Base-by-base conservation (phyloP, 345 rosid species). In the Hibiscus trionum region DNA sequence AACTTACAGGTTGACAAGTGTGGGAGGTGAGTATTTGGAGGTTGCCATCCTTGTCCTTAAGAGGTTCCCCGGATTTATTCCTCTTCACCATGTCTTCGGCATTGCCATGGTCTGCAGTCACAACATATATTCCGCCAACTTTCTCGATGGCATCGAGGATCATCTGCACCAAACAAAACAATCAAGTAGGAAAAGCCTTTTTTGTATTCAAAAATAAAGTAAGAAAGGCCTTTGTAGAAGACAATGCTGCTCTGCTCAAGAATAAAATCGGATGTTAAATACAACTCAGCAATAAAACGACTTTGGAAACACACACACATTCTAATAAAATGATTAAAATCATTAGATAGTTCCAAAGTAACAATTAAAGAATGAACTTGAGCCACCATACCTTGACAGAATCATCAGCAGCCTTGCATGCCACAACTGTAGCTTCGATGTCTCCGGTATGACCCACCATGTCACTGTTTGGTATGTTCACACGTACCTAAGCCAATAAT, bases 381-480 rank as follows among this genome's bases (percentile, higher is more conserved):
- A 66, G 4, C 31, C 71, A 58, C 14, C n/a, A 10, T 79, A 96
- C 99, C 97, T 89, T 86, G 19, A 96, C 99, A 27, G 94, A 94
- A 4, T 80, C 86, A 78, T 96, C 98, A 58, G 97, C 95, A 78
- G 86, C 96, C 83, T 93, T 89, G 83, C 99, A 96, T 2, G 88
- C 97, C 61, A 93, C 93, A 42, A 88, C 73, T 0, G 95, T 96
- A n/a, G 98, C 98, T 70, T 85, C 80, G 39, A 96, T 85, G 65
- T 96, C 98, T 80, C 99, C 98, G 0, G 98, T 95, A 57, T 95
- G 99, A 73, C 99, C 99, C 60, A 95, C 99, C 99, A 92, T 92
- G 85, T 95, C 98, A 65, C 97, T 37, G 73, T 93, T 96, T 75
- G 98, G 98, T 24, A 93, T 44, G 84, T 96, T 96, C 72, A 93